Evolutionary conservation across 768 basidiomycete genomes (phyloP), one percentile per base, ranked within the genome.

Genomic region (Gyrodon lividus): DNA sequence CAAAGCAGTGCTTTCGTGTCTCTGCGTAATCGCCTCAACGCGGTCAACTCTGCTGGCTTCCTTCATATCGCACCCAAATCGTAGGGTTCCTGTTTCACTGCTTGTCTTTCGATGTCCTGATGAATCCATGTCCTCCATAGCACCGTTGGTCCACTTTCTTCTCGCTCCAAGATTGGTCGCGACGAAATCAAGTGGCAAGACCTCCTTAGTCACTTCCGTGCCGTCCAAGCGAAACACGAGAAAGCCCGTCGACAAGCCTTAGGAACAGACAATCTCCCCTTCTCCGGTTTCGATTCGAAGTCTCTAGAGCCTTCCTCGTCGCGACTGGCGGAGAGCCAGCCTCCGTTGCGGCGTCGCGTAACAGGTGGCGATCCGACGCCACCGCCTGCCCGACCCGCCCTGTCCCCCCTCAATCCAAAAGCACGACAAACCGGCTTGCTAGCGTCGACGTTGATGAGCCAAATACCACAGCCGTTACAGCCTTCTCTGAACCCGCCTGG

Each of bases 171-270:
- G 67, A 63, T 86, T 0, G 74, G 82, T 26, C 81, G 89, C 22
- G 93, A 91, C 38, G 93, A 97, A 47, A 97, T 99, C 66, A 98
- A 97, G 66, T 99, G 97, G 97, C 86, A 87, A 63, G 97, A 98
- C 54, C 78, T 99, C 0, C 79, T 98, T 9, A 77, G 80, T 4
- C 97, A 99, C 68, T 99, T 99, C 76, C 86, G 95, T 16, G 74
- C 81, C 0, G 84, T 97, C 1, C 97, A 99, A 69, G 77, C 80
- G 30, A 88, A 85, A 59, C 95, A 98, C 64, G 95, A 98, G 72
- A 95, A 94, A 65, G 83, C 93, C 4, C 82, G 94, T 24, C 77
- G 95, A 33, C 86, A 83, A 57, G 82, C 85, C 0, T 72, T 87
- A 6, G 88, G 87, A n/a, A 71, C 77, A 13, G 87, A 92, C 49